phyloP scores from a whole-genome alignment of 805 yeast species.

The Candida multigemmis region DNA sequence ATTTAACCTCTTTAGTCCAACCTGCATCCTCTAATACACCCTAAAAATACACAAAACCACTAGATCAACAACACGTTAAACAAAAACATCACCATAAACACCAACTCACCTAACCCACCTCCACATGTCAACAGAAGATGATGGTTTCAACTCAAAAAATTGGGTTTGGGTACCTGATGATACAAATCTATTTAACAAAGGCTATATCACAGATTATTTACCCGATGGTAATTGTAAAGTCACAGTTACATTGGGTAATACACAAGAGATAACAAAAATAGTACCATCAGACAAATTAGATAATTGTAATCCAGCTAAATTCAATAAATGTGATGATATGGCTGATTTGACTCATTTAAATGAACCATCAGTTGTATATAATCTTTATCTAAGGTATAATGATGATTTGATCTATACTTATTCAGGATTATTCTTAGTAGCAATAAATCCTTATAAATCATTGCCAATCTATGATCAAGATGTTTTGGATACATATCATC shows the following conservation, averaged over 20 bases:
- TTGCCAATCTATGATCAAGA: conserved; percentile 63
- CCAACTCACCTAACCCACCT: no score
- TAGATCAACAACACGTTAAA: no score
- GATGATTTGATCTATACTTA: conserved; percentile 84
- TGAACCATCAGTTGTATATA: conserved; percentile 92
- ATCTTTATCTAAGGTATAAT: conserved; percentile 65
- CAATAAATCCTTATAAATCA: conserved; percentile 82
- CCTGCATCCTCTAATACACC: no score
- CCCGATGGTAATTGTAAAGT: conserved; percentile 27
- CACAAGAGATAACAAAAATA: conserved; percentile 32
- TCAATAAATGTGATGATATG: conserved; percentile 89
- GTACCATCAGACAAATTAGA: conserved; percentile 38
- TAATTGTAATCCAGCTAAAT: conserved; percentile 79
- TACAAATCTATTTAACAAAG: conserved; percentile 49
- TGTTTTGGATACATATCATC: conserved; percentile 47
- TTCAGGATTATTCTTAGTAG: conserved; percentile 91
- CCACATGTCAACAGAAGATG: conserved; percentile 11
- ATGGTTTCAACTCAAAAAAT: conserved; percentile 34
- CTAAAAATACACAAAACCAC: no score
- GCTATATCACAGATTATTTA: conserved; percentile 40
- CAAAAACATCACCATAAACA: no score
- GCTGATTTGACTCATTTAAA: conserved; percentile 90
- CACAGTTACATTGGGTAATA: conserved; percentile 22
- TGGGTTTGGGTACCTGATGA: conserved; percentile 76
- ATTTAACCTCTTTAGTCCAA: no score